Conservation (phyloP, 1,284 basidiomycete genomes). For the Rhodotorula mucilaginosa region DNA sequence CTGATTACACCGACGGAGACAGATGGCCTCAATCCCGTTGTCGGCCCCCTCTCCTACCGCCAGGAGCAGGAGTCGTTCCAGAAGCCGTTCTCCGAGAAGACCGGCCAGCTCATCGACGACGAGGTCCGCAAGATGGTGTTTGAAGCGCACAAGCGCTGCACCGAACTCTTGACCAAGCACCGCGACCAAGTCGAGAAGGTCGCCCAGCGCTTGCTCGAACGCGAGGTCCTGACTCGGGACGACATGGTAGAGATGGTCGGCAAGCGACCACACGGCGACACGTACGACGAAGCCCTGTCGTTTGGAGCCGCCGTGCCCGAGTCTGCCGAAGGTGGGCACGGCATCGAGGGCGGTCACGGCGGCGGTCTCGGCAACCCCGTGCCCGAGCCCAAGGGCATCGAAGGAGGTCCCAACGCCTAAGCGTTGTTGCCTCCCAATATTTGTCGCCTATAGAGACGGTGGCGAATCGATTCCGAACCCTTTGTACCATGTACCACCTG, state of each 20-base stretch:
- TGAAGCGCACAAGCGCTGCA: conserved; percentile 81
- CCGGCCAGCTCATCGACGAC: conserved; percentile 84
- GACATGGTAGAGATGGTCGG: conserved; percentile 85
- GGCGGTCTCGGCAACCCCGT: conserved; percentile 25
- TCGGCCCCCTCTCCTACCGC: conserved; percentile 92
- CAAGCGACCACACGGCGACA: conserved; percentile 67
- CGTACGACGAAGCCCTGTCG: conserved; percentile 15
- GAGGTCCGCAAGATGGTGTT: conserved; percentile 93
- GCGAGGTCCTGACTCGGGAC: conserved; percentile 89
- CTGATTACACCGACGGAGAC: conserved; percentile 57
- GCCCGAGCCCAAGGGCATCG: conserved; percentile 25
- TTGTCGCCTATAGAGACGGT: too few relatives aligned
- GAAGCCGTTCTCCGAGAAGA: conserved; percentile 97
- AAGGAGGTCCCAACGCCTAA: too few relatives aligned
- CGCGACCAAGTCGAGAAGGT: conserved; percentile 90
- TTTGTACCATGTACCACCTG: too few relatives aligned
- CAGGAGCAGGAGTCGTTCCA: conserved; percentile 85
- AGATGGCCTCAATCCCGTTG: conserved; percentile 88
- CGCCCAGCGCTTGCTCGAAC: conserved; percentile 80
- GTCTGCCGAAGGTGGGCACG: neutral
- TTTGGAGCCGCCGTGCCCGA: conserved; percentile 15
- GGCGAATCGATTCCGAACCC: too few relatives aligned
- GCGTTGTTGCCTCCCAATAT: too few relatives aligned
- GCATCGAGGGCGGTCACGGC: conserved; percentile 33
- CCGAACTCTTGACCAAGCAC: conserved; percentile 75